Conservation (phyloP, 345 rosid genomes). For the Citrus hindsii region DNA sequence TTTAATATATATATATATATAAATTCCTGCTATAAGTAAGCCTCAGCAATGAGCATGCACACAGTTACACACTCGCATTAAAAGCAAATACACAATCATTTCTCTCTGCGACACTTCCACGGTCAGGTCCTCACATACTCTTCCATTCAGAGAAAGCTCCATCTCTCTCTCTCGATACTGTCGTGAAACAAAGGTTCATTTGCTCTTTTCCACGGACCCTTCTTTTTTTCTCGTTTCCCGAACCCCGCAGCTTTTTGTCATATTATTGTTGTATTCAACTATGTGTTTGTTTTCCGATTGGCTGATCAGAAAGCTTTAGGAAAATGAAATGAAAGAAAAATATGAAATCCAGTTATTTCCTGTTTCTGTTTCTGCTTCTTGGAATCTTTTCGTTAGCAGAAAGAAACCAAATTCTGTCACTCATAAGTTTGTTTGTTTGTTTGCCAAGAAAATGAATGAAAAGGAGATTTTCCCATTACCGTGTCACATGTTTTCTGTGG, state of each 20-base stretch:
- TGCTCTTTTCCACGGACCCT: not conserved
- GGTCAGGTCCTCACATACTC: not conserved
- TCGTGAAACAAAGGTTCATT: not conserved
- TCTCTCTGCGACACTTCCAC: not conserved
- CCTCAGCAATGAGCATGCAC: not conserved
- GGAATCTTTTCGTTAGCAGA: not conserved
- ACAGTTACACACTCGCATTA: not conserved
- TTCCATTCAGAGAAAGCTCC: no score
- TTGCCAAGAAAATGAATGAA: not conserved
- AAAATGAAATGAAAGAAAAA: not conserved
- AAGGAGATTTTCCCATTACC: not conserved
- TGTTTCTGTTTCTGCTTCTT: not conserved
- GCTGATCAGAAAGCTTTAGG: conserved; percentile 11
- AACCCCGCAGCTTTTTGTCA: not conserved
- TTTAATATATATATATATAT: not conserved
- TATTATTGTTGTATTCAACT: no score
- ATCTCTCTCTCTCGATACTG: no score
- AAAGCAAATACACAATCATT: not conserved
- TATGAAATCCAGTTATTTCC: not conserved
- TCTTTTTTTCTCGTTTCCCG: not conserved
- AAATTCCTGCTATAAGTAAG: not conserved
- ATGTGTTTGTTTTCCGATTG: not conserved
- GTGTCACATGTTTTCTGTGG: not conserved
- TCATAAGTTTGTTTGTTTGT: not conserved
- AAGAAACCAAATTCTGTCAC: no score